Evolutionary conservation across 805 yeast genomes (phyloP).

Genomic region (Pichia manshurica): DNA sequence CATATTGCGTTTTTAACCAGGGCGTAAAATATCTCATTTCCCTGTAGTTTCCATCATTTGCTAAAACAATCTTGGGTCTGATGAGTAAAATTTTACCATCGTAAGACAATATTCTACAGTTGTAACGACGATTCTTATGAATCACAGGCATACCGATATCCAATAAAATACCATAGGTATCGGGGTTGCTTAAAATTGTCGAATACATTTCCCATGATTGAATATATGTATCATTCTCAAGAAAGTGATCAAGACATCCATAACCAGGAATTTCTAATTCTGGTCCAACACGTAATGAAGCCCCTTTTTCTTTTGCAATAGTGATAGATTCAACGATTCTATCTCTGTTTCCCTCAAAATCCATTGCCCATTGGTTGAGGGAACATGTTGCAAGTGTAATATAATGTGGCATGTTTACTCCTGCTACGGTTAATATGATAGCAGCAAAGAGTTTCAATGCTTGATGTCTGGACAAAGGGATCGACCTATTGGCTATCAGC

Average conservation of each 20-base stretch:
- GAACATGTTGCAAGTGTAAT: slow-evolving; percentile 92
- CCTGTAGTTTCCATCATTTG: slow-evolving; percentile 96
- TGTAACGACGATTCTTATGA: slow-evolving; percentile 83
- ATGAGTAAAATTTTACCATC: slow-evolving; percentile 77
- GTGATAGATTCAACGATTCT: slow-evolving; percentile 77
- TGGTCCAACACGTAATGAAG: slow-evolving; percentile 90
- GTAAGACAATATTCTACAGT: slow-evolving; percentile 80
- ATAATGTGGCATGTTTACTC: slow-evolving; percentile 69
- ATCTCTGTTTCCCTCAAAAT: slow-evolving; percentile 94
- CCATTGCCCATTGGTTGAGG: slow-evolving; percentile 97
- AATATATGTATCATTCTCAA: slow-evolving; percentile 79
- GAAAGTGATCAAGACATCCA: slow-evolving; percentile 90
- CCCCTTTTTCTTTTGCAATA: slow-evolving; percentile 69
- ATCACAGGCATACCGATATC: slow-evolving; percentile 95
- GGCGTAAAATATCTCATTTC: slow-evolving; percentile 98
- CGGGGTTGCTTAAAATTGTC: slow-evolving; percentile 60
- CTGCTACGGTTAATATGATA: too few relatives aligned
- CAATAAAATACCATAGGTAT: slow-evolving; percentile 68
- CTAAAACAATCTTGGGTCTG: slow-evolving; percentile 88
- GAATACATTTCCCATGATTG: slow-evolving; percentile 96
- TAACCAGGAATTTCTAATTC: slow-evolving; percentile 94
- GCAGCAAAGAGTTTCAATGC: too few relatives aligned
- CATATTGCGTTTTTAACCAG: slow-evolving; percentile 75
- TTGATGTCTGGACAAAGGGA: too few relatives aligned
- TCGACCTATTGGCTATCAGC: too few relatives aligned